Evolutionary conservation across 768 basidiomycete species (phyloP), one percentile per base, ranked within the genome.

Genomic region (Tubosaeta sp.): DNA sequence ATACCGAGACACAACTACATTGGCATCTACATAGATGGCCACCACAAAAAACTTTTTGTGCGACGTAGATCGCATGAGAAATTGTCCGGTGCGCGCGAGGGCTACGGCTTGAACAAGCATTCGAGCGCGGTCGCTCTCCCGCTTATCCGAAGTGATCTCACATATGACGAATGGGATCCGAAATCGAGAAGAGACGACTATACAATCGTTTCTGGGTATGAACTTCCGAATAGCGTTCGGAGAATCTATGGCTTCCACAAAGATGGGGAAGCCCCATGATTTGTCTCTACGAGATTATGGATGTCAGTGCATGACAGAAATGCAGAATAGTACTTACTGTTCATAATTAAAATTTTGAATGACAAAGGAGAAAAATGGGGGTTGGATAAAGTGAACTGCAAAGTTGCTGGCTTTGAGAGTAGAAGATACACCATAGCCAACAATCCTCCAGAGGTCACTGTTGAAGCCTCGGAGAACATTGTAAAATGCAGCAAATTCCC

Each of bases 81-180:
- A 35, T 7, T 47, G 19, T 6, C 54, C 52, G 0, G 39, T 12
- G 1, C 52, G 45, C 2, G 48, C 57, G 13, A 49, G 14, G 2
- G 50, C 26, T 2, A 41, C 59, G 2, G 52, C 57, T 19, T 62
- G n/a, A 16, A 62, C 5, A 10, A 62, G 57, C 60, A 62, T 62
- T 2, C 52, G 38, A 9, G 1, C 38, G 8, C 39, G 42, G 14
- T 43, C 51, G 0, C 0, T 0, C 22, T 49, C 10, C 1, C 10
- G 1, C n/a, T 14, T 17, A 37, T 8, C 8, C 5, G 49, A 61
- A 12, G 51, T 31, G 1, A 55, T 46, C 26, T 62, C 51, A 2
- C 13, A 58, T 5, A 61, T 35, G n/a, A 58, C 9, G 19, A 61
- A 62, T 3, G 53, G 60, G 13, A 41, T 50, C 13, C 13, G 6